A percentile compares a stretch with the other conserved stretches of the same genome.
These are phyloP conservation scores for Cercospora sp. DNA, from an alignment of 2,329 filamentous ascomycete genomes.

Conservation along the genomic window DNA sequence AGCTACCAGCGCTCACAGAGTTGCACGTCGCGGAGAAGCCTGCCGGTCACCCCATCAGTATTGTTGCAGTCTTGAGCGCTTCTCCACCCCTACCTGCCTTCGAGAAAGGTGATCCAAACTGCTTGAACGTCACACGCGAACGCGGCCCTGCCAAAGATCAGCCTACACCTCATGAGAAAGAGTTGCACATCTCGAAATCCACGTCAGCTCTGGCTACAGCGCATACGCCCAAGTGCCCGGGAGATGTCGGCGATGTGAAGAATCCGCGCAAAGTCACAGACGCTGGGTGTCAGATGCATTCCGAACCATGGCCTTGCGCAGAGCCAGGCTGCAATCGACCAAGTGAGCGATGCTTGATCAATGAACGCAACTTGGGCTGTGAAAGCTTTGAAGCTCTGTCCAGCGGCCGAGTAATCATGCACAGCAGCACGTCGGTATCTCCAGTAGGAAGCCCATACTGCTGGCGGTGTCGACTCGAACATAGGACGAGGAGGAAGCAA, in stretches of 20 bases:
- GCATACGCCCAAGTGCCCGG: not conserved
- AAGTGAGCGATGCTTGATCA: not conserved
- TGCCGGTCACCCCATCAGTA: not conserved
- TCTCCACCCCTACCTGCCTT: not conserved
- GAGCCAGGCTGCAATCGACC: not conserved
- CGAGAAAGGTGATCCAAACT: not conserved
- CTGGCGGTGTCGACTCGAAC: not conserved
- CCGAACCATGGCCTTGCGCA: slow-evolving; percentile 7
- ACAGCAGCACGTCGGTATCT: not conserved
- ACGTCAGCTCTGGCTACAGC: not conserved
- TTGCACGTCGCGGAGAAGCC: not conserved
- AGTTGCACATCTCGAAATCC: not conserved
- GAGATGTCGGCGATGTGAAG: not conserved
- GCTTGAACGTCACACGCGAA: not conserved
- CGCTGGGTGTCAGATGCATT: slow-evolving; percentile 1
- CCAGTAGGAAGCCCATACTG: not conserved
- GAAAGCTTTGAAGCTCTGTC: not conserved
- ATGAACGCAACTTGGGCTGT: not conserved
- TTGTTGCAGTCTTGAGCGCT: not conserved
- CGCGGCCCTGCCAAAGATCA: not conserved
- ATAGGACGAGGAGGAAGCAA: not conserved
- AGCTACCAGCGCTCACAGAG: not conserved
- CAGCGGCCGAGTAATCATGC: not conserved
- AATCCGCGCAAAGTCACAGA: not conserved
- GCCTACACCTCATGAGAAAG: not conserved